Conservation (phyloP, 208 protist genomes). For the Porcisia deanei region DNA sequence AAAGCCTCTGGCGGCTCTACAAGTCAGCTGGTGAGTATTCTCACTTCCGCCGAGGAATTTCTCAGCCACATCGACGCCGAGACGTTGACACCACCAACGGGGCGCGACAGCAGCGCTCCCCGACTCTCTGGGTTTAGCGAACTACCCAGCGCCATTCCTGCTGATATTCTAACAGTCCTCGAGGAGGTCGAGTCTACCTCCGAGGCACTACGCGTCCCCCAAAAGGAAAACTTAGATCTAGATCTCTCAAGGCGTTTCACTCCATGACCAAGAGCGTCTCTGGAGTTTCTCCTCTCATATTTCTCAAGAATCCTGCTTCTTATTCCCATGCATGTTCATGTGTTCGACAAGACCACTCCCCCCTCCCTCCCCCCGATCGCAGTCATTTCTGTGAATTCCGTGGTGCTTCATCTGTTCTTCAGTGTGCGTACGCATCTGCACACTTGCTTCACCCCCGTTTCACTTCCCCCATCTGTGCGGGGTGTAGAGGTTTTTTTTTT, state of each 20-base stretch:
- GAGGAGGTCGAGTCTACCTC: slow-evolving; percentile 20
- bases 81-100: neutral
- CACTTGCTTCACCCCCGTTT: neutral
- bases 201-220: neutral
- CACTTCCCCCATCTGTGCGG: no score
- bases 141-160: neutral
- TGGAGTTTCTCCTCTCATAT: neutral
- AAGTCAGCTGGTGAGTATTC: slow-evolving; percentile 1
- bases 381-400: neutral
- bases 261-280: neutral
- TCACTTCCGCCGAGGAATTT: slow-evolving; percentile 20
- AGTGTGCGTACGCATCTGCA: neutral
- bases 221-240: neutral
- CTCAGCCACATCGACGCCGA: slow-evolving; percentile 17
- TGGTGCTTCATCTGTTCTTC: neutral
- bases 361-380: neutral
- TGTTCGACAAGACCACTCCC: neutral
- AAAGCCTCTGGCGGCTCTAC: neutral
- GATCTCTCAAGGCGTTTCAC: neutral
- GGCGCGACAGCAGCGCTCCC: neutral
- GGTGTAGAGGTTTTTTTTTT: neutral
- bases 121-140: neutral
- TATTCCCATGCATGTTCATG: neutral
- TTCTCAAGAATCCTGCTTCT: neutral
- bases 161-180: slow-evolving; percentile 12